These are phyloP conservation scores for Lecanosticta acicola DNA, from an alignment of 2,329 filamentous ascomycete species.

Conservation along the genomic window DNA sequence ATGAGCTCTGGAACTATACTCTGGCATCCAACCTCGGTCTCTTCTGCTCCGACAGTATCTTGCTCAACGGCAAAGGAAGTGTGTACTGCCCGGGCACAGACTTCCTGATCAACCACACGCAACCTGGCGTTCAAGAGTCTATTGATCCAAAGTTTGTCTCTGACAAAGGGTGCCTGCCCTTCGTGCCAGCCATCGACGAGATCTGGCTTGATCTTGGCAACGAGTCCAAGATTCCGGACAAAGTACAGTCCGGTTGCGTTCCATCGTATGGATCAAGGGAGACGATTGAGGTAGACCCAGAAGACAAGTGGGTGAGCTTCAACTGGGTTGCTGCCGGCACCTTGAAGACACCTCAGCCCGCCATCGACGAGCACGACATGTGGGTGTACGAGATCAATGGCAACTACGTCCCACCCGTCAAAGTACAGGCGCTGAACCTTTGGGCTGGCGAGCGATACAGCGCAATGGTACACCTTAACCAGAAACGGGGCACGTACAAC, in stretches of 20 bases:
- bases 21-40: constrained; percentile 1
- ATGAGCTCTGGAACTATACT: not conserved
- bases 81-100: not conserved
- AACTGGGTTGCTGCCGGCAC: constrained; percentile 11
- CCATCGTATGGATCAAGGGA: not conserved
- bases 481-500: constrained; percentile 35
- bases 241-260: not conserved
- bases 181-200: not conserved
- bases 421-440: constrained; percentile 43
- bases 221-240: not conserved
- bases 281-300: constrained; percentile 10
- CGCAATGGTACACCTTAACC: constrained; percentile 44
- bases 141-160: not conserved
- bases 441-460: constrained; percentile 52
- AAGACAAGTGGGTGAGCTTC: constrained; percentile 14
- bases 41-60: constrained; percentile 11
- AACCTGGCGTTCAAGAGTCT: not conserved
- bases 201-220: not conserved
- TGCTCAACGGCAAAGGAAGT: constrained; percentile 15
- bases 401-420: constrained; percentile 45
- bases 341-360: constrained; percentile 10
- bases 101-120: not conserved
- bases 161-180: constrained; percentile 2
- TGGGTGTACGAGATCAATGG: constrained; percentile 19
- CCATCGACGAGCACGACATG: constrained; percentile 15